These are phyloP conservation scores for Pseudogymnoascus pannorum DNA, from an alignment of 2,329 filamentous ascomycete genomes.

Conservation along the genomic window DNA sequence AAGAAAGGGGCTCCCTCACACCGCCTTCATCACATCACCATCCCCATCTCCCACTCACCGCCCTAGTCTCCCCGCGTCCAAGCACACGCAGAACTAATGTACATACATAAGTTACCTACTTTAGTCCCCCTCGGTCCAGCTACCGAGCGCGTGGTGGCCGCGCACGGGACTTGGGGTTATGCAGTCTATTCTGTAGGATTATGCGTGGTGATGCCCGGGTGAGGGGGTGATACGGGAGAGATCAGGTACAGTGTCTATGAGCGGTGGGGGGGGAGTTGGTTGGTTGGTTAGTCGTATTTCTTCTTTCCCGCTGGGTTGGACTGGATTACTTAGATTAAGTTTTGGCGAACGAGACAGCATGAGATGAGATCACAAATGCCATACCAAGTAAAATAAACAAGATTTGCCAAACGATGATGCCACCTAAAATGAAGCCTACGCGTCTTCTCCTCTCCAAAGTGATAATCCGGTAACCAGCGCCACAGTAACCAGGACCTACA, in stretches of 20 bases:
- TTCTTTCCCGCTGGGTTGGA: too few relatives aligned
- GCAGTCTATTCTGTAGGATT: neutral
- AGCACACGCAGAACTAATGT: neutral
- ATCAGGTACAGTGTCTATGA: neutral
- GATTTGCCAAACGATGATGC: neutral
- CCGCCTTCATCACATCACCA: too few relatives aligned
- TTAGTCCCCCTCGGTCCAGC: neutral
- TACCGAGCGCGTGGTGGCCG: neutral
- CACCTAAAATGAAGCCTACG: neutral
- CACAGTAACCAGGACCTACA: neutral
- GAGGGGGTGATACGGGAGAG: neutral
- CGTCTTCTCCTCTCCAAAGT: neutral
- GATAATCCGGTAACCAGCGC: neutral
- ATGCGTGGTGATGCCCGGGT: neutral
- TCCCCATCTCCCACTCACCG: too few relatives aligned
- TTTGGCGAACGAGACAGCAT: neutral
- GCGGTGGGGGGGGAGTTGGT: neutral
- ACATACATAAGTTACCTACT: too few relatives aligned
- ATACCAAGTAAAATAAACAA: neutral
- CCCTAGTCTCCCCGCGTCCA: neutral
- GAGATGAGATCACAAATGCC: too few relatives aligned
- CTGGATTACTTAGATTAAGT: too few relatives aligned
- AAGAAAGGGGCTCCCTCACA: neutral
- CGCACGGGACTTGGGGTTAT: neutral
- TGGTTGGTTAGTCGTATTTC: too few relatives aligned